phyloP scores from a whole-genome alignment of 2,329 filamentous ascomycete species.

The Sporothrix dimorphospora region DNA sequence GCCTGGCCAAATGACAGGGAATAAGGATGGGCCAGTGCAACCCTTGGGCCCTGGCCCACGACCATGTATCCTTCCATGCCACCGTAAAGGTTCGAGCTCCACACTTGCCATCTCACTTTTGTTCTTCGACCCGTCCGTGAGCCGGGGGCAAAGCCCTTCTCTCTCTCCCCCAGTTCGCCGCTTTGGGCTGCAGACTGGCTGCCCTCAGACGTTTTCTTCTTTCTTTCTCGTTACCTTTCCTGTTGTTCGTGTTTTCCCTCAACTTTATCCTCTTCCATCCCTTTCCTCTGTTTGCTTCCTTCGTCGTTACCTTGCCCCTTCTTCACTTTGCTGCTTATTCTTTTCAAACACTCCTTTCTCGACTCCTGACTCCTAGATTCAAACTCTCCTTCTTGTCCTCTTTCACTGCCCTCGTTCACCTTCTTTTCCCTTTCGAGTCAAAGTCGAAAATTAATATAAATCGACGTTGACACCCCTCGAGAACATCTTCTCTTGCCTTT shows the following conservation, averaged over 20 bases:
- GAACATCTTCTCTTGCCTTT: background rate
- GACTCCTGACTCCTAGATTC: background rate
- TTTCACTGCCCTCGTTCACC: background rate
- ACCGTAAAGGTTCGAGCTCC: background rate
- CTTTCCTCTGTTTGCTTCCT: background rate
- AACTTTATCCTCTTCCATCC: background rate
- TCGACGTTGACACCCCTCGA: background rate
- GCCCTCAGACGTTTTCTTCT: background rate
- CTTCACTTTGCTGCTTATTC: conserved; percentile 1
- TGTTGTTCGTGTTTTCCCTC: background rate
- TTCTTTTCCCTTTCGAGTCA: background rate
- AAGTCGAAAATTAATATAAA: background rate
- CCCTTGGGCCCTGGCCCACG: conserved; percentile 10
- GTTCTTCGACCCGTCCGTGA: conserved; percentile 12
- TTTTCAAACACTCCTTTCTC: conserved; percentile 12
- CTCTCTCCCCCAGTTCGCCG: background rate
- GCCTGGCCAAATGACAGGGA: conserved; percentile 12
- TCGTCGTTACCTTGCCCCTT: background rate
- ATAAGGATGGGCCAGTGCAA: conserved; percentile 21
- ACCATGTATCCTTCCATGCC: conserved; percentile 5
- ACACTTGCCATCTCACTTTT: background rate
- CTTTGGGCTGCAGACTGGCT: background rate
- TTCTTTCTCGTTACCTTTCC: background rate
- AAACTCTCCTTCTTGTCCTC: background rate
- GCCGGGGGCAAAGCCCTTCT: conserved; percentile 10